Evolutionary conservation across 495 filamentous ascomycete species (phyloP).

Genomic region (Daldinia caldariorum): DNA sequence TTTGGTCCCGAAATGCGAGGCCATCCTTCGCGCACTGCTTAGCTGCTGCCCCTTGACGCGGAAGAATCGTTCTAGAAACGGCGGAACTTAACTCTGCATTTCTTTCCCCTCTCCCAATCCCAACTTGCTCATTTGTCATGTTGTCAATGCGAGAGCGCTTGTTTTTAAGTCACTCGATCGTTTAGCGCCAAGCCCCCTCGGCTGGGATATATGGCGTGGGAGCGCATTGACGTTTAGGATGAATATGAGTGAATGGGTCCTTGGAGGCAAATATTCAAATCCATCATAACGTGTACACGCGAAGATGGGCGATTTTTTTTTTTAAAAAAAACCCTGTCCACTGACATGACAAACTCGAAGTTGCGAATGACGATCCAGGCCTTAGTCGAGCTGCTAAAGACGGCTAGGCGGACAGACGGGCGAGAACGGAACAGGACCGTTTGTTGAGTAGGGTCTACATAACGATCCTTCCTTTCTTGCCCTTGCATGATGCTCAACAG

Average conservation of each 20-base stretch:
- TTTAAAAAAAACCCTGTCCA: not conserved
- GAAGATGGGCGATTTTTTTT: not conserved
- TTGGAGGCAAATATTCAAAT: not conserved
- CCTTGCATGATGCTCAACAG: not conserved
- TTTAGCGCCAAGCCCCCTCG: slow-evolving; percentile 19
- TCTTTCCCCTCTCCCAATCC: not conserved
- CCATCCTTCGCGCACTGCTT: slow-evolving; percentile 14
- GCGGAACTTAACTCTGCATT: slow-evolving; percentile 3
- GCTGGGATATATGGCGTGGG: slow-evolving; percentile 1
- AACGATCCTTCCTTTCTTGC: not conserved
- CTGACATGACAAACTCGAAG: not conserved
- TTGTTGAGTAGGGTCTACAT: not conserved
- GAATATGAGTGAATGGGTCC: not conserved
- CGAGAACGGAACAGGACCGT: not conserved
- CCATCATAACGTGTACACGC: not conserved
- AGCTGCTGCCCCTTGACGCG: slow-evolving; percentile 26
- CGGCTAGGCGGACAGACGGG: not conserved
- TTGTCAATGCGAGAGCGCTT: slow-evolving; percentile 19
- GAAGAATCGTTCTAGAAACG: slow-evolving; percentile 34
- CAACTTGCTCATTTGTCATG: slow-evolving; percentile 3
- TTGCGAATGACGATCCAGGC: not conserved
- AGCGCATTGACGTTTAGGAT: slow-evolving; percentile 2
- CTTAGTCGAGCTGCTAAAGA: not conserved
- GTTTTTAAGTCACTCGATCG: slow-evolving; percentile 6
- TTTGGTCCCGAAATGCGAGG: slow-evolving; percentile 5